Conservation (phyloP, 495 filamentous ascomycete genomes). For the Daldinia bambusicola region DNA sequence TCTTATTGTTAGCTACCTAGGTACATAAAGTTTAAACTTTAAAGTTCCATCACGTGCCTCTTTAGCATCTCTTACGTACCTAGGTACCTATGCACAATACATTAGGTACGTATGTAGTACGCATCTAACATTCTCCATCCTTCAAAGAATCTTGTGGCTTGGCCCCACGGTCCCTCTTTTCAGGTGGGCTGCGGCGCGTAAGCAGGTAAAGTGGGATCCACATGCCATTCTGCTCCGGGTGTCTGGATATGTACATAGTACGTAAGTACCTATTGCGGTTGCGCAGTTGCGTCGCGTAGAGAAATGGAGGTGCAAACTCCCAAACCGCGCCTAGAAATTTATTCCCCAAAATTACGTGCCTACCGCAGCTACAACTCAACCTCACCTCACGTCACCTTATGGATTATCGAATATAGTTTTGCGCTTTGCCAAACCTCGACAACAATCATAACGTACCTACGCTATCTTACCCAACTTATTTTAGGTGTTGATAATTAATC, state of each 20-base stretch:
- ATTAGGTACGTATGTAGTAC: no score
- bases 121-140: neutral
- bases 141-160: slow-evolving; percentile 3
- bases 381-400: slow-evolving; percentile 21
- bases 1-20: no score
- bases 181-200: slow-evolving; percentile 31
- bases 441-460: neutral
- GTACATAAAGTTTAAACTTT: no score
- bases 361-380: slow-evolving; percentile 7
- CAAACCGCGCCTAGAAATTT: slow-evolving; percentile 39
- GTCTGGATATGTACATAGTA: slow-evolving; percentile 17
- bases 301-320: slow-evolving; percentile 33
- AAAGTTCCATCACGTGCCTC: neutral
- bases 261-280: no score
- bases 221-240: slow-evolving; percentile 27
- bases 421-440: slow-evolving; percentile 19
- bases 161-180: slow-evolving; percentile 1
- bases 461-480: slow-evolving; percentile 14
- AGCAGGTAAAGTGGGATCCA: slow-evolving; percentile 32
- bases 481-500: slow-evolving; percentile 21
- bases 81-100: no score
- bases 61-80: neutral
- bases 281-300: slow-evolving; percentile 42
- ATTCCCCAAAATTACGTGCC: slow-evolving; percentile 24
- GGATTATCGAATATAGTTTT: slow-evolving; percentile 23